These are phyloP conservation scores for Fragaria ananassa DNA, from an alignment of 306 rosid genomes.

Conservation along the genomic window DNA sequence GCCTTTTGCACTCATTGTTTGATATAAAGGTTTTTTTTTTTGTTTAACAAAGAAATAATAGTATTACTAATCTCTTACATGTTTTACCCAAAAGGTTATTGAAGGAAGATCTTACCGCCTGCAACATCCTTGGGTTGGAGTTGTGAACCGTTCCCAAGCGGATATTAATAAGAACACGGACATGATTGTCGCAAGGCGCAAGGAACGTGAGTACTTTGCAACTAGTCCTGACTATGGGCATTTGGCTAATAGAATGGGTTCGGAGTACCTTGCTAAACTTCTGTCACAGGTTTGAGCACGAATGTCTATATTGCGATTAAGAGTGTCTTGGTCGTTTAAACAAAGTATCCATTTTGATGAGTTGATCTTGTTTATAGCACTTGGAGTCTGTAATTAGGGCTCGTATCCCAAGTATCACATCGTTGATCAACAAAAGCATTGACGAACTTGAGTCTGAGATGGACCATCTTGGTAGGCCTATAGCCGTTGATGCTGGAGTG, in stretches of 20 bases:
- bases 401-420: conserved; percentile 69
- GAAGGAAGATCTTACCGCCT: conserved; percentile 94
- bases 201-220: conserved; percentile 86
- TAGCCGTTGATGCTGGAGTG: conserved; percentile 90
- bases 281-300: conserved; percentile 67
- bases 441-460: conserved; percentile 89
- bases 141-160: conserved; percentile 96
- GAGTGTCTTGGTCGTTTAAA: not conserved
- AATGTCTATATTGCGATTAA: not conserved
- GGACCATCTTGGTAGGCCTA: conserved; percentile 86
- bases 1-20: not conserved
- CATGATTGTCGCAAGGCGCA: conserved; percentile 83
- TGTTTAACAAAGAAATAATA: not conserved
- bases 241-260: conserved; percentile 82
- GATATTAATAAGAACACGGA: conserved; percentile 91
- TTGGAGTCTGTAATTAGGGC: conserved; percentile 78
- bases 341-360: conserved; percentile 20
- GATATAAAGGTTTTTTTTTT: not conserved
- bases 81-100: conserved; percentile 52
- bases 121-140: conserved; percentile 95
- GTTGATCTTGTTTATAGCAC: conserved; percentile 53
- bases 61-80: not conserved
- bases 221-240: conserved; percentile 97
- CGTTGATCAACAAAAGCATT: conserved; percentile 77
- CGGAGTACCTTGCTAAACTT: conserved; percentile 95